A percentile compares a stretch with the other conserved stretches of the same genome.
These are phyloP conservation scores for Tricharina praecox DNA, from an alignment of 495 filamentous ascomycete species.

Conservation along the genomic window DNA sequence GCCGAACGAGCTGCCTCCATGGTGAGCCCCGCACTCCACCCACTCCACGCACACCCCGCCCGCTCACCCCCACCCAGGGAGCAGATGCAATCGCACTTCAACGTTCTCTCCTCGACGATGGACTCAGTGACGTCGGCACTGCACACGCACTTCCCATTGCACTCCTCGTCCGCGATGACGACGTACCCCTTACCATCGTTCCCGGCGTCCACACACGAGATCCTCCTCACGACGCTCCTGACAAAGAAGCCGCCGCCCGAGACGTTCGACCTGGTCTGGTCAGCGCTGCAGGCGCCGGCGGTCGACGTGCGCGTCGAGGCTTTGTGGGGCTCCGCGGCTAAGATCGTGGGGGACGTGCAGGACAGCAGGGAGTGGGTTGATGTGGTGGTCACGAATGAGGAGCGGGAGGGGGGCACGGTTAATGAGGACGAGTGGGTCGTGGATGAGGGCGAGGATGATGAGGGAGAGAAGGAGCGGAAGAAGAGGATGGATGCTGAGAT, in stretches of 20 bases:
- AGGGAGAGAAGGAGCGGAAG: constrained; percentile 27
- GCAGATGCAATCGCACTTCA: constrained; percentile 18
- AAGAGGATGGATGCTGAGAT: constrained; percentile 29
- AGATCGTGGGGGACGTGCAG: constrained; percentile 29
- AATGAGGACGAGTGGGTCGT: constrained; percentile 21
- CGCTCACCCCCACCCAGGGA: constrained; percentile 6
- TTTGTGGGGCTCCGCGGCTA: constrained; percentile 15
- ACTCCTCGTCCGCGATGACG: constrained; percentile 33
- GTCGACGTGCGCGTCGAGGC: constrained; percentile 9
- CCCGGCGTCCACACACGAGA: constrained; percentile 38
- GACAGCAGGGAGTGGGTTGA: constrained; percentile 32
- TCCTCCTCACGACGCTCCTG: constrained; percentile 38
- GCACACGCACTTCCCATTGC: constrained; percentile 36
- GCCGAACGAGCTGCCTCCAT: constrained; percentile 41
- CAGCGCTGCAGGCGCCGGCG: background rate
- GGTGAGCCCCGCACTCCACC: constrained; percentile 28
- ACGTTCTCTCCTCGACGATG: constrained; percentile 30
- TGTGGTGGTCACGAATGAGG: constrained; percentile 29
- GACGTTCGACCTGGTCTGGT: background rate
- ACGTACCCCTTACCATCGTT: constrained; percentile 46
- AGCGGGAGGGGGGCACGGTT: constrained; percentile 17
- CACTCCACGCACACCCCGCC: background rate
- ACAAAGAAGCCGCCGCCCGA: constrained; percentile 39
- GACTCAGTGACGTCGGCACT: constrained; percentile 41
- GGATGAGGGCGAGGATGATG: constrained; percentile 26